Percentiles rank a stretch among this genome's conserved stretches.
phyloP scores from a whole-genome alignment of 2,329 filamentous ascomycete genomes.

The Fusarium nelsonii region DNA sequence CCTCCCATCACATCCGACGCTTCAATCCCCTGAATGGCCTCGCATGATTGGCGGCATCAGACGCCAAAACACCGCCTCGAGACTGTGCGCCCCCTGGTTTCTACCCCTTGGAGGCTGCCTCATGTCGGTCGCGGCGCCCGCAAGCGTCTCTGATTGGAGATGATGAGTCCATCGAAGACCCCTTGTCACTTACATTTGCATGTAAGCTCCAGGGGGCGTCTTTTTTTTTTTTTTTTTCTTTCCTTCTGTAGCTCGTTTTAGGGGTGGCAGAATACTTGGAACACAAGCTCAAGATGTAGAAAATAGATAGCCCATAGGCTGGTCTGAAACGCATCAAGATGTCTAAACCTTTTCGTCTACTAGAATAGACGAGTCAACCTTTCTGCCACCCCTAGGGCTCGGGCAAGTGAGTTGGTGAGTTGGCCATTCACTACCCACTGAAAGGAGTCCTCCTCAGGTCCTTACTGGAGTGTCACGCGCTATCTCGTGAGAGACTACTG shows the following conservation, averaged over 20 bases:
- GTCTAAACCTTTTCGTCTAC: neutral
- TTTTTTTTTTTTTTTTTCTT: slow-evolving; percentile 4
- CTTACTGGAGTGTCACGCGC: slow-evolving; percentile 45
- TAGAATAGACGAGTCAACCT: neutral
- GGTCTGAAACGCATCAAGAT: neutral
- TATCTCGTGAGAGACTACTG: slow-evolving; percentile 44
- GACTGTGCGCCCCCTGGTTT: slow-evolving; percentile 31
- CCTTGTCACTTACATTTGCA: slow-evolving; percentile 36
- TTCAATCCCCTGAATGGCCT: slow-evolving; percentile 41
- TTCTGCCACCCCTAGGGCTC: neutral
- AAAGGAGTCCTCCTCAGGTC: slow-evolving; percentile 37
- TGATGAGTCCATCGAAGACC: slow-evolving; percentile 17
- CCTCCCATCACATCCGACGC: slow-evolving; percentile 37
- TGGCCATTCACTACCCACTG: slow-evolving; percentile 34
- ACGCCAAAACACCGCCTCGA: slow-evolving; percentile 40
- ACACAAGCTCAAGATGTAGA: neutral
- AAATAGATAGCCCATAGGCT: neutral
- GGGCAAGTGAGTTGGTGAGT: slow-evolving; percentile 23
- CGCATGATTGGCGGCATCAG: slow-evolving; percentile 43
- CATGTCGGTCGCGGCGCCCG: slow-evolving; percentile 44
- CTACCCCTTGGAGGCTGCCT: slow-evolving; percentile 38
- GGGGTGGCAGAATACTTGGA: neutral
- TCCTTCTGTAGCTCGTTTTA: slow-evolving; percentile 7
- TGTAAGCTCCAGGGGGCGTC: slow-evolving; percentile 28
- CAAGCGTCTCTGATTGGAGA: slow-evolving; percentile 40